Conservation (phyloP, 805 yeast species). For the Nakazawaea holstii region DNA sequence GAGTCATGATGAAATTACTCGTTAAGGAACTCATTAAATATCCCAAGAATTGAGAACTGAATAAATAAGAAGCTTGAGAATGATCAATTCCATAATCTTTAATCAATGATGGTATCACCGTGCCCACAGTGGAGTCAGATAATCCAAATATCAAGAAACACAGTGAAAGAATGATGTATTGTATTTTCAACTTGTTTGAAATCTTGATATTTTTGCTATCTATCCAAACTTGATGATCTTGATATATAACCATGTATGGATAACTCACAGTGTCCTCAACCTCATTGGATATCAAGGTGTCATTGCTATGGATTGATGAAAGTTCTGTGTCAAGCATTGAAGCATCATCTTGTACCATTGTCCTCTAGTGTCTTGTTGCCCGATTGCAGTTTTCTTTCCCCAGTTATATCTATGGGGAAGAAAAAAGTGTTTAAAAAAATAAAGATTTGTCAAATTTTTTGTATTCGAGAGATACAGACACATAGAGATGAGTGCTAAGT, state of each 20-base stretch:
- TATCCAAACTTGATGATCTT: constrained; percentile 22
- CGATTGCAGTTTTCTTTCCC: no score
- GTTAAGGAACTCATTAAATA: constrained; percentile 47
- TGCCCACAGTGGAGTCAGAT: constrained; percentile 57
- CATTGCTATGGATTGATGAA: not conserved
- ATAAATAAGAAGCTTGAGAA: constrained; percentile 41
- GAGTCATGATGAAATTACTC: constrained; percentile 35
- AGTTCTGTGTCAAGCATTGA: not conserved
- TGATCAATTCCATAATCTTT: constrained; percentile 43
- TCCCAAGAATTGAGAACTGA: constrained; percentile 48
- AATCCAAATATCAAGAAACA: constrained; percentile 46
- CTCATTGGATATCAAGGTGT: not conserved
- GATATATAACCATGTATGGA: constrained; percentile 7
- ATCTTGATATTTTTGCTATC: constrained; percentile 35
- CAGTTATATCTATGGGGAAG: no score
- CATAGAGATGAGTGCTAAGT: constrained; percentile 2
- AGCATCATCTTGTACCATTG: not conserved
- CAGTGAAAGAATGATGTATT: constrained; percentile 33
- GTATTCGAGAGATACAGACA: no score
- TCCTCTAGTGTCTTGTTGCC: no score
- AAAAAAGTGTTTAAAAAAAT: not conserved
- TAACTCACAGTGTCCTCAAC: not conserved
- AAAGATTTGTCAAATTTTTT: no score
- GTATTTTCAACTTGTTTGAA: constrained; percentile 34
- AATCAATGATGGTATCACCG: constrained; percentile 49